These are phyloP conservation scores for Fusarium floridanum DNA, from an alignment of 2,329 filamentous ascomycete species.

Conservation along the genomic window DNA sequence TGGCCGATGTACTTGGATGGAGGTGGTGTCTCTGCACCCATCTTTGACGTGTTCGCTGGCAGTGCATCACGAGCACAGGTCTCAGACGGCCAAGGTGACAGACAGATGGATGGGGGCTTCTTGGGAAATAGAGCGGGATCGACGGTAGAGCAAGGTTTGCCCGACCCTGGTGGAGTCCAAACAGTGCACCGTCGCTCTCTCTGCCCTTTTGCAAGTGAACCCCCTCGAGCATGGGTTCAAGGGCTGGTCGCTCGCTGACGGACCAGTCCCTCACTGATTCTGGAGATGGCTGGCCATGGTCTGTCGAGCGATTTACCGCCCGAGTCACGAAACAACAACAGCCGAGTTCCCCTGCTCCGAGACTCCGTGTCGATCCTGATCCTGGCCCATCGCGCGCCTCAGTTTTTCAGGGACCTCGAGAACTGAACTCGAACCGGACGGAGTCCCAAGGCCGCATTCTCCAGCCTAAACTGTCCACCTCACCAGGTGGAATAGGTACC, in stretches of 20 bases:
- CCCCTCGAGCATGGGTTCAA: slow-evolving; percentile 25
- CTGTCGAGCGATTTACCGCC: slow-evolving; percentile 33
- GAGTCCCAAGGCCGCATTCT: slow-evolving; percentile 31
- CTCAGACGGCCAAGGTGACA: slow-evolving; percentile 40
- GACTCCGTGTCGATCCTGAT: slow-evolving; percentile 31
- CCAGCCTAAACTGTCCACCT: slow-evolving; percentile 31
- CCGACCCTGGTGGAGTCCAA: slow-evolving; percentile 30
- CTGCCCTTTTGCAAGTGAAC: slow-evolving; percentile 32
- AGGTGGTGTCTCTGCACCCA: slow-evolving; percentile 29
- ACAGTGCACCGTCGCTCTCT: slow-evolving; percentile 23
- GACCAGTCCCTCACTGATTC: slow-evolving; percentile 13
- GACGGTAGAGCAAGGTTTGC: slow-evolving; percentile 35
- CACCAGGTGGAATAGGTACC: slow-evolving; percentile 12
- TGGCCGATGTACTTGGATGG: slow-evolving; percentile 31
- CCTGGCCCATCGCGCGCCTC: slow-evolving; percentile 15
- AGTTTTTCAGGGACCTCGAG: slow-evolving; percentile 10
- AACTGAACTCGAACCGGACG: slow-evolving; percentile 14
- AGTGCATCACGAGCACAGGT: slow-evolving; percentile 46
- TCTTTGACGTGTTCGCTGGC: slow-evolving; percentile 49
- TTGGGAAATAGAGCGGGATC: slow-evolving; percentile 39
- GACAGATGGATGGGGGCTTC: slow-evolving; percentile 31
- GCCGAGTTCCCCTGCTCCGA: slow-evolving; percentile 25
- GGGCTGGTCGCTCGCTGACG: slow-evolving; percentile 26
- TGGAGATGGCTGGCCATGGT: slow-evolving; percentile 34
- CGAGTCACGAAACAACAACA: slow-evolving; percentile 32